Evolutionary conservation across 768 basidiomycete genomes (phyloP).

Genomic region (Amanita pallidorosea): DNA sequence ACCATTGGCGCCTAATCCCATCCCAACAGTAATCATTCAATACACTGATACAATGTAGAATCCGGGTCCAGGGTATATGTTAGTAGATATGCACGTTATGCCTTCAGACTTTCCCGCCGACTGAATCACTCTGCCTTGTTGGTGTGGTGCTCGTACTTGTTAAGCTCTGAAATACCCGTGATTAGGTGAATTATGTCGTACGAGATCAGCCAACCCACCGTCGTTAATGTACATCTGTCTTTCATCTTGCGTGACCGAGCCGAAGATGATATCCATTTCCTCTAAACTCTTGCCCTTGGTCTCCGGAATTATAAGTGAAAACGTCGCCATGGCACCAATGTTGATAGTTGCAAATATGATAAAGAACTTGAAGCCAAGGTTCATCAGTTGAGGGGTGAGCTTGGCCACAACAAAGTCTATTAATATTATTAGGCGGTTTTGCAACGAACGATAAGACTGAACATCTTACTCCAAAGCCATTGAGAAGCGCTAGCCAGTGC

Average conservation of each 20-base stretch:
- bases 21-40: too few relatives aligned
- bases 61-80: too few relatives aligned
- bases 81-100: neutral
- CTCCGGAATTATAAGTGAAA: slow-evolving; percentile 53
- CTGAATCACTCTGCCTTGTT: neutral
- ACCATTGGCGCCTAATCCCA: too few relatives aligned
- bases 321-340: slow-evolving; percentile 56
- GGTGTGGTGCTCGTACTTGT: neutral
- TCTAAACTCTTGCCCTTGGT: slow-evolving; percentile 49
- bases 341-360: slow-evolving; percentile 71
- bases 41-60: too few relatives aligned
- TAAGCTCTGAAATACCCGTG: neutral
- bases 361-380: slow-evolving; percentile 66
- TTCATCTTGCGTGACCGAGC: slow-evolving; percentile 41
- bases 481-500: slow-evolving; percentile 68
- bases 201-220: slow-evolving; percentile 11
- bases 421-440: neutral
- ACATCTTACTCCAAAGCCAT: slow-evolving; percentile 66
- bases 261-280: slow-evolving; percentile 46
- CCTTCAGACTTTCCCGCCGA: neutral
- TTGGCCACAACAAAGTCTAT: slow-evolving; percentile 65
- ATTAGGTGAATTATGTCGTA: neutral
- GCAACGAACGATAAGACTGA: neutral
- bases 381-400: slow-evolving; percentile 53
- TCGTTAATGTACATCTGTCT: slow-evolving; percentile 42